Conservation (phyloP, 305 asterid species). For the Fraxinus velutina region DNA sequence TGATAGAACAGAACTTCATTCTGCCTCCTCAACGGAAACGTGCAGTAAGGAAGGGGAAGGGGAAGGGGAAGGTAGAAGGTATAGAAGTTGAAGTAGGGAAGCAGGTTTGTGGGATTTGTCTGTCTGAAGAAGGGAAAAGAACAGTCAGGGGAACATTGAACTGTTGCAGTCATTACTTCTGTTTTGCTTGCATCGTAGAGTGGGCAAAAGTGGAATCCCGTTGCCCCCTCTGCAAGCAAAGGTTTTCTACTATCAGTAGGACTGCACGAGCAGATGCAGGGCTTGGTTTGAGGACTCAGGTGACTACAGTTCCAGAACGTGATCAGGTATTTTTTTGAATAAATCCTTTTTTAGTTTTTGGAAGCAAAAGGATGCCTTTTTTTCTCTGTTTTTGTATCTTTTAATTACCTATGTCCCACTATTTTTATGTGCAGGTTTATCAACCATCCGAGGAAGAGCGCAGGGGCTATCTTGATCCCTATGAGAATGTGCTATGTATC, state of each 20-base stretch:
- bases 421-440: constrained; percentile 57
- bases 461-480: constrained; percentile 79
- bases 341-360: not conserved
- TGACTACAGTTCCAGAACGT: constrained; percentile 73
- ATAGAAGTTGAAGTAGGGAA: constrained; percentile 58
- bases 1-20: constrained; percentile 25
- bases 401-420: not conserved
- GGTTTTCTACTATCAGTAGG: constrained; percentile 71
- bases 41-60: constrained; percentile 60
- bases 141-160: constrained; percentile 74
- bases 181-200: constrained; percentile 93
- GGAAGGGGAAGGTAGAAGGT: not conserved
- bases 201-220: constrained; percentile 98
- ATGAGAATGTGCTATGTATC: constrained; percentile 71
- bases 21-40: constrained; percentile 41
- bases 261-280: constrained; percentile 53
- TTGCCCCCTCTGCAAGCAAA: constrained; percentile 90
- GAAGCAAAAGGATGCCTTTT: not conserved
- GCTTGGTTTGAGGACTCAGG: constrained; percentile 53
- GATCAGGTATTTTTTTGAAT: constrained; percentile 62
- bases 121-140: constrained; percentile 87
- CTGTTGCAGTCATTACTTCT: constrained; percentile 88
- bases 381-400: not conserved
- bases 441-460: constrained; percentile 97
- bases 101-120: constrained; percentile 91